These are phyloP conservation scores for Erythrophleum ivorense DNA, from an alignment of 331 rosid species.

Conservation along the genomic window DNA sequence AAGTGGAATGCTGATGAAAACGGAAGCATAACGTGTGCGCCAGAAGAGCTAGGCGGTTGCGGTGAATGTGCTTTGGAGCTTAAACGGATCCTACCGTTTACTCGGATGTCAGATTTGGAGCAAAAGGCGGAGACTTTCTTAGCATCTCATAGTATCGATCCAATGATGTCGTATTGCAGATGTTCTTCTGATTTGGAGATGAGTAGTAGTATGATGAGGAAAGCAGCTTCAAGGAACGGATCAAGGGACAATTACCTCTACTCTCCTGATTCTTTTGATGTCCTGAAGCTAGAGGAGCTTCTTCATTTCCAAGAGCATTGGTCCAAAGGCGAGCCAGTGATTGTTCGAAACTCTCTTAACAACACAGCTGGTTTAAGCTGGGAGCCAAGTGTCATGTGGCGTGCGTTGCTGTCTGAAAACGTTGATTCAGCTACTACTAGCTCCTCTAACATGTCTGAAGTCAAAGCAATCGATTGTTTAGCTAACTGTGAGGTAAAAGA, in stretches of 20 bases:
- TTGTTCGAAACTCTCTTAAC: conserved; percentile 37
- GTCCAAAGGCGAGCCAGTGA: conserved; percentile 38
- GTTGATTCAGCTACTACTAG: conserved; percentile 4
- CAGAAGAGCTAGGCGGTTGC: conserved; percentile 31
- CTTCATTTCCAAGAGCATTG: conserved; percentile 39
- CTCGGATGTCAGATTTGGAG: conserved; percentile 30
- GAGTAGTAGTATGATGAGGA: no score
- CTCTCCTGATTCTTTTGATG: no score
- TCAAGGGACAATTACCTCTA: conserved; percentile 38
- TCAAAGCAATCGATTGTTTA: conserved; percentile 42
- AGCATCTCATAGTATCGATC: no score
- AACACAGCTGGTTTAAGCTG: conserved; percentile 41
- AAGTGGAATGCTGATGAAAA: no score
- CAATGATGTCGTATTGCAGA: no score
- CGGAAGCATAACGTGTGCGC: conserved; percentile 37
- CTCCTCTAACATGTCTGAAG: conserved; percentile 17
- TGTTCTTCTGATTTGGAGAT: no score
- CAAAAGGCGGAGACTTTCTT: no score
- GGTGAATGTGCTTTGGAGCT: conserved; percentile 29
- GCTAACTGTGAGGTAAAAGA: conserved; percentile 45
- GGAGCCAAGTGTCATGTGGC: conserved; percentile 44
- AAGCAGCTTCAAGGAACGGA: no score
- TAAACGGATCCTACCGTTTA: conserved; percentile 10
- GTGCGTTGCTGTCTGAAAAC: conserved; percentile 37
- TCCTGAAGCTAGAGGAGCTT: no score